Evolutionary conservation across 75 land plant genomes (phyloP).

Genomic region (Chamaecyparis obtusa): DNA sequence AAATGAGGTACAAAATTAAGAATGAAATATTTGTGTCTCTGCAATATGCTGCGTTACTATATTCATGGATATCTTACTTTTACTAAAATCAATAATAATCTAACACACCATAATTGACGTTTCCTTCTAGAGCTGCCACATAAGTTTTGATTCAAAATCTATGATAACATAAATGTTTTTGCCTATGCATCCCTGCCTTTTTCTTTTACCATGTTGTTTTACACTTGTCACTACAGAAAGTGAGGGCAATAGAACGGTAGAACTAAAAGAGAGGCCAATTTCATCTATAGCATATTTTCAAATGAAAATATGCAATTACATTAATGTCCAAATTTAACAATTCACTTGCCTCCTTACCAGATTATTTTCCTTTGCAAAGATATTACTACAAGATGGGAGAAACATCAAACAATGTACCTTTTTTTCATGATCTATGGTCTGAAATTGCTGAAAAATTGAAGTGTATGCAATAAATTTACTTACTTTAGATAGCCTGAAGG

Average conservation of each 20-base stretch:
- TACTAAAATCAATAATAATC: not conserved
- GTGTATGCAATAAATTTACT: slow-evolving; percentile 1
- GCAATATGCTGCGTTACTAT: not conserved
- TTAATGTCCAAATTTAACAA: not conserved
- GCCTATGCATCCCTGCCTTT: not conserved
- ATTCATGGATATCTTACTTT: not conserved
- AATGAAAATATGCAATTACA: not conserved
- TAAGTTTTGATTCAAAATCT: not conserved
- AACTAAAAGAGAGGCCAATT: not conserved
- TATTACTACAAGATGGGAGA: not conserved
- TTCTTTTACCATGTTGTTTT: not conserved
- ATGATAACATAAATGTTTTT: not conserved
- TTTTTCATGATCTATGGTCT: not conserved
- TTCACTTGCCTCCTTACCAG: not conserved
- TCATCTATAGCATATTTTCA: not conserved
- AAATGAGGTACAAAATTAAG: not conserved
- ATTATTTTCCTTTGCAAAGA: not conserved
- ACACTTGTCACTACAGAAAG: not conserved
- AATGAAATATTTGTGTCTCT: not conserved
- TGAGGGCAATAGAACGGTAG: not conserved
- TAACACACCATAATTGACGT: not conserved
- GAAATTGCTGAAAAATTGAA: not conserved
- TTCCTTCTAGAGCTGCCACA: not conserved
- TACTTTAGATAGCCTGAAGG: slow-evolving; percentile 42
- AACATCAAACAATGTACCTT: not conserved